phyloP scores from a whole-genome alignment of 306 rosid species.

The Inga laurina region DNA sequence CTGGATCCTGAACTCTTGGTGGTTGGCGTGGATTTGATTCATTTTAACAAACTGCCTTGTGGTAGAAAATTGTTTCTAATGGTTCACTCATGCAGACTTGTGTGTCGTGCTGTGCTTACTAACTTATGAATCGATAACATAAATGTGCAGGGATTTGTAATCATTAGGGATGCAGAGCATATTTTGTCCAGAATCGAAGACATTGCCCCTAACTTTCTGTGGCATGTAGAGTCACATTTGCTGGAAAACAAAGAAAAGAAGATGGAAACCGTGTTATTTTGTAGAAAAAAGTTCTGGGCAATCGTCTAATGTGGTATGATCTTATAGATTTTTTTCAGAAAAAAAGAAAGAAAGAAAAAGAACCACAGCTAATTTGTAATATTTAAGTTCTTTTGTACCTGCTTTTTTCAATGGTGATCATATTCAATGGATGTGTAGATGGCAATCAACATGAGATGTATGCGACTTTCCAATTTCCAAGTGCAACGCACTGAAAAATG shows the following conservation, averaged over 20 bases:
- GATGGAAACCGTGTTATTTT: constrained; percentile 65
- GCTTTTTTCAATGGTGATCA: constrained; percentile 27
- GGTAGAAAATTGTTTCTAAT: neutral
- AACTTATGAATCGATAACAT: constrained; percentile 8
- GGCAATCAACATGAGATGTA: constrained; percentile 25
- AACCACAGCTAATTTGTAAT: constrained; percentile 33
- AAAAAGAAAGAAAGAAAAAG: neutral
- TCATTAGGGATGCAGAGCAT: constrained; percentile 70
- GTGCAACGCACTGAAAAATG: constrained; percentile 5
- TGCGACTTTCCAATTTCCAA: constrained; percentile 12
- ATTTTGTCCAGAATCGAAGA: constrained; percentile 61
- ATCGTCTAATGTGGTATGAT: constrained; percentile 39
- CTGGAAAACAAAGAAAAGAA: constrained; percentile 72
- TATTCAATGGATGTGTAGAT: constrained; percentile 32
- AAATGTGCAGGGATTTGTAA: constrained; percentile 70
- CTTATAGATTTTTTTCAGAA: neutral
- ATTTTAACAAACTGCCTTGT: neutral
- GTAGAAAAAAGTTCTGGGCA: constrained; percentile 96
- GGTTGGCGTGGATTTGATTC: neutral
- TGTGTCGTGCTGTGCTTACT: neutral
- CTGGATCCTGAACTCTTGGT: neutral
- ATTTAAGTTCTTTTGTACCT: constrained; percentile 20
- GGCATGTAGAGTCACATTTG: constrained; percentile 69
- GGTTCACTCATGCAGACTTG: neutral
- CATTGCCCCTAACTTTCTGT: constrained; percentile 67